These are phyloP conservation scores for Acrocalymma vagum DNA, from an alignment of 2,329 filamentous ascomycete genomes.

Conservation along the genomic window DNA sequence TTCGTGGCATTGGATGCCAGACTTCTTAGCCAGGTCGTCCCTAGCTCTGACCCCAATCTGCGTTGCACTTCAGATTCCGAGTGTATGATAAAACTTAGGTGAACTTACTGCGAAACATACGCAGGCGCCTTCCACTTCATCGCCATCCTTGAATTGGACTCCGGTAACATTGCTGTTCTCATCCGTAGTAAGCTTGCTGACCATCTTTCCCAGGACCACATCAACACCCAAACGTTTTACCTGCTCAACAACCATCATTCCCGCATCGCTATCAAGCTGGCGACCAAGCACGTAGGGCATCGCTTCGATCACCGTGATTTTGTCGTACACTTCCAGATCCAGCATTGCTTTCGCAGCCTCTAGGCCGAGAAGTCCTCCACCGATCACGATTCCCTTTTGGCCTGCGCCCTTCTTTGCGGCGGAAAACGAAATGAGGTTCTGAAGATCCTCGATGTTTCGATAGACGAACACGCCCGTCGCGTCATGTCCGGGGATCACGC, in stretches of 20 bases:
- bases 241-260: conserved; percentile 82
- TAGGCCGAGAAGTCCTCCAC: conserved; percentile 83
- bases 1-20: conserved; percentile 76
- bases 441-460: conserved; percentile 82
- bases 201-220: conserved; percentile 78
- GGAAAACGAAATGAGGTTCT: conserved; percentile 78
- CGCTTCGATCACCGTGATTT: conserved; percentile 81
- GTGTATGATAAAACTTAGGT: background rate
- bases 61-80: conserved; percentile 11
- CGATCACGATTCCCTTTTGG: conserved; percentile 75
- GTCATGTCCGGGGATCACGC: conserved; percentile 77
- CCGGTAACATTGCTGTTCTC: conserved; percentile 74
- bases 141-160: conserved; percentile 82
- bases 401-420: conserved; percentile 68
- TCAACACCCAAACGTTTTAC: conserved; percentile 80
- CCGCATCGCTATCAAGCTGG: conserved; percentile 84
- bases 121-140: conserved; percentile 78
- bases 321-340: conserved; percentile 77
- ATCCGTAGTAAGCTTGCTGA: conserved; percentile 75
- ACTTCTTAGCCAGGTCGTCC: conserved; percentile 75
- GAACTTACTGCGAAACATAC: conserved; percentile 78
- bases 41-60: conserved; percentile 81
- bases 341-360: conserved; percentile 94
- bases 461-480: conserved; percentile 90
- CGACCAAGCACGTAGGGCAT: conserved; percentile 84